Conservation (phyloP, 805 yeast genomes). For the Debaryomyces tyrocola region DNA sequence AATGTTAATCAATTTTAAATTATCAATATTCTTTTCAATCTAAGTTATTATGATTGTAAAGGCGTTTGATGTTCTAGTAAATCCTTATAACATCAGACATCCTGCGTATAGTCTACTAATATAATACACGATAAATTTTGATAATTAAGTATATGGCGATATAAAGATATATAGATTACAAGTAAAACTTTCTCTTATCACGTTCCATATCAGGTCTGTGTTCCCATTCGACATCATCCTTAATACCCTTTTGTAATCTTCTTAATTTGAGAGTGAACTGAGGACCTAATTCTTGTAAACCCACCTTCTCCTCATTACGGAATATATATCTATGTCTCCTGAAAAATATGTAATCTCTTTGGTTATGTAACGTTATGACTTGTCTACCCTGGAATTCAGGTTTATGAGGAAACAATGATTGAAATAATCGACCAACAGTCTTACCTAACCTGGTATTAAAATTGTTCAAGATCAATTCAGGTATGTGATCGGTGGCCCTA, state of each 20-base stretch:
- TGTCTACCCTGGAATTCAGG: conserved; percentile 97
- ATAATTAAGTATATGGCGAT: conserved; percentile 7
- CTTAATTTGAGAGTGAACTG: conserved; percentile 89
- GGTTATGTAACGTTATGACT: conserved; percentile 93
- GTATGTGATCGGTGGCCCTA: conserved; percentile 83
- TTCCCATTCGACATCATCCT: conserved; percentile 95
- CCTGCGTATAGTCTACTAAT: background rate
- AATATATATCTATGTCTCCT: conserved; percentile 93
- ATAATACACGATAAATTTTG: background rate
- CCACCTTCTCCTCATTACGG: conserved; percentile 87
- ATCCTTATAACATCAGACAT: background rate
- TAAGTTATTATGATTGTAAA: background rate
- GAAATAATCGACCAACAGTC: conserved; percentile 90
- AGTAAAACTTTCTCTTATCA: conserved; percentile 88
- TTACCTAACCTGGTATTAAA: conserved; percentile 91
- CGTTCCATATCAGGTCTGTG: conserved; percentile 95
- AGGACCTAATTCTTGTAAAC: conserved; percentile 94
- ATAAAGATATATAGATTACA: conserved; percentile 38
- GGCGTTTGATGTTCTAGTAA: background rate
- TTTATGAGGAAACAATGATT: conserved; percentile 84
- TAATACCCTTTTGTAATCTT: conserved; percentile 87
- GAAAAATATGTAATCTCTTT: conserved; percentile 92
- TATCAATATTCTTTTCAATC: background rate
- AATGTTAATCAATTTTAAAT: background rate
- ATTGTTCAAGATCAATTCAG: conserved; percentile 89